A percentile compares a stretch with the other conserved stretches of the same genome.
Evolutionary conservation across 2,329 filamentous ascomycete species (phyloP).

Genomic region (Curvularia sp.): DNA sequence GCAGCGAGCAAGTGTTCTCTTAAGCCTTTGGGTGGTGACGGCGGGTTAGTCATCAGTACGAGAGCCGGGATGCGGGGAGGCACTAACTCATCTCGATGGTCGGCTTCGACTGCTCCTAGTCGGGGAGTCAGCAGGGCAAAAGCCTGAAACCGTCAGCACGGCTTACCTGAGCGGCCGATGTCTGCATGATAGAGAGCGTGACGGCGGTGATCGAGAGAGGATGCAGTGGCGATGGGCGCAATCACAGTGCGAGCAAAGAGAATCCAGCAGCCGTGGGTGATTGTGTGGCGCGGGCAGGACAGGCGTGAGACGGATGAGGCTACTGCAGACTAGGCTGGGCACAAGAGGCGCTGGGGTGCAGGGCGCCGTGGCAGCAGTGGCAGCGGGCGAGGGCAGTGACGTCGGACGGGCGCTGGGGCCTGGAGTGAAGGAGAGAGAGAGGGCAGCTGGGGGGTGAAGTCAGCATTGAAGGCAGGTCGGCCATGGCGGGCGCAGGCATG

Average conservation of each 20-base stretch:
- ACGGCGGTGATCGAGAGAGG: constrained; percentile 41
- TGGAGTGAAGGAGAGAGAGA: constrained; percentile 11
- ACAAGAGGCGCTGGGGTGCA: neutral
- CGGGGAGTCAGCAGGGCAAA: constrained; percentile 37
- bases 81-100: constrained; percentile 55
- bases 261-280: neutral
- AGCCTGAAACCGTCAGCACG: constrained; percentile 30
- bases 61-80: constrained; percentile 17
- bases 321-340: neutral
- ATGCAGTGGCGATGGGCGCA: constrained; percentile 39
- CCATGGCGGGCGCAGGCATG: constrained; percentile 11
- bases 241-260: constrained; percentile 19
- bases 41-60: constrained; percentile 43
- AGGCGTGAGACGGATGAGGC: neutral
- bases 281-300: neutral
- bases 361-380: neutral
- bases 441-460: constrained; percentile 15
- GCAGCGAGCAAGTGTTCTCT: constrained; percentile 68
- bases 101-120: constrained; percentile 45
- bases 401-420: constrained; percentile 12
- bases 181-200: constrained; percentile 46
- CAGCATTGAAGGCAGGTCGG: constrained; percentile 15
- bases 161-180: constrained; percentile 63
- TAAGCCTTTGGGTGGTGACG: constrained; percentile 57
- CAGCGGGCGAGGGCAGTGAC: constrained; percentile 16